Percentiles rank a stretch among this genome's conserved stretches.
Conservation (phyloP, 2,329 filamentous ascomycete species). For the Nothophoma quercina region DNA sequence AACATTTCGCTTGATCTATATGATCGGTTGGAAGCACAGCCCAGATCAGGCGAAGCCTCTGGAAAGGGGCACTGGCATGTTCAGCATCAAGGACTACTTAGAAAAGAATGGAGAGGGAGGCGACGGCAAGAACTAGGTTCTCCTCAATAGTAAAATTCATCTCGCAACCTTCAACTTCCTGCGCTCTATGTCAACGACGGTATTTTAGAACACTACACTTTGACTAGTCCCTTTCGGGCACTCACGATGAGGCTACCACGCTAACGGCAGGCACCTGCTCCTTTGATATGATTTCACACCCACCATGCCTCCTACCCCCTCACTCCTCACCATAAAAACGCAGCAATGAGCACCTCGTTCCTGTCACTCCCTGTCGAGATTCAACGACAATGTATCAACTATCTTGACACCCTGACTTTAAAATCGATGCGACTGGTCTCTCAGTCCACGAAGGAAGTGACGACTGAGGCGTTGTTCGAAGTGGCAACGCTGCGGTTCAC, state of each 20-base stretch:
- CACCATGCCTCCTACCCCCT: neutral
- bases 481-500: neutral
- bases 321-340: neutral
- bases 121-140: constrained; percentile 7
- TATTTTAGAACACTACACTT: too few species aligned
- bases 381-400: constrained; percentile 28
- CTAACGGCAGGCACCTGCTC: constrained; percentile 4
- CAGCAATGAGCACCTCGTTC: neutral
- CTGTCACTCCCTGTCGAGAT: constrained; percentile 28
- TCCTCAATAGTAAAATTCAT: neutral
- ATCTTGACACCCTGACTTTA: constrained; percentile 4
- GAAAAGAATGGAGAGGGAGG: constrained; percentile 54
- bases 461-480: constrained; percentile 5
- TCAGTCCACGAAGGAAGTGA: neutral
- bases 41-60: constrained; percentile 80
- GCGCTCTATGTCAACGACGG: too few species aligned
- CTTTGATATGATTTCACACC: neutral
- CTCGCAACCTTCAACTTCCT: neutral
- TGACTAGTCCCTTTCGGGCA: neutral
- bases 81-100: constrained; percentile 86
- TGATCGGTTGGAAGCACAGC: constrained; percentile 97
- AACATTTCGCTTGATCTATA: constrained; percentile 94
- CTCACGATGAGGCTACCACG: constrained; percentile 1
- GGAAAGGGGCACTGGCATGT: constrained; percentile 80
- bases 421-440: constrained; percentile 6